These are phyloP conservation scores for Ricinus communis DNA, from an alignment of 345 rosid species.

Conservation along the genomic window DNA sequence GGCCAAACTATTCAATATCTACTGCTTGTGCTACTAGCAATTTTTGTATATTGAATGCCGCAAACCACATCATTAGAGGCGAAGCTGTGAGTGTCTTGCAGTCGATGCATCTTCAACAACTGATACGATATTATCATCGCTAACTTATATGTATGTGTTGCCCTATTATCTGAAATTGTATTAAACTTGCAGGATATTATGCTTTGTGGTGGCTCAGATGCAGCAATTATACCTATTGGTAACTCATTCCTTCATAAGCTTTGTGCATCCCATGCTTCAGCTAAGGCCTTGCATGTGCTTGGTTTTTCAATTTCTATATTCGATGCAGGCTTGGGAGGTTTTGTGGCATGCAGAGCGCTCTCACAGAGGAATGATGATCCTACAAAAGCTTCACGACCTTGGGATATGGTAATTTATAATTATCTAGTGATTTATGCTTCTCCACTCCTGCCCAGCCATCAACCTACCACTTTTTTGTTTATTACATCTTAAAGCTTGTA, in stretches of 20 bases:
- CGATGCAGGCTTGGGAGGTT: conserved; percentile 92
- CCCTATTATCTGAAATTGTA: conserved; percentile 16
- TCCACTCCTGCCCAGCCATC: not conserved
- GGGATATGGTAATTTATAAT: conserved; percentile 67
- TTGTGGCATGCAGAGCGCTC: conserved; percentile 88
- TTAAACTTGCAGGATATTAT: conserved; percentile 65
- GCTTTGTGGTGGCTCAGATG: conserved; percentile 98
- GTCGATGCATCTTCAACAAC: conserved; percentile 17
- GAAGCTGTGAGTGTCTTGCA: conserved; percentile 81
- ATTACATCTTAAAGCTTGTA: not conserved
- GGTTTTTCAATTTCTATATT: conserved; percentile 21
- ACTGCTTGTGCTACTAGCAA: conserved; percentile 97
- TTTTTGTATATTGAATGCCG: conserved; percentile 88
- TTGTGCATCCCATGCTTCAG: conserved; percentile 4
- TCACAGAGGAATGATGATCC: conserved; percentile 88
- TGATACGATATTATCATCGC: not conserved
- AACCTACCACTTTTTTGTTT: not conserved
- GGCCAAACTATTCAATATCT: conserved; percentile 94
- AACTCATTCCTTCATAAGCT: conserved; percentile 14
- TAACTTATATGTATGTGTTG: not conserved
- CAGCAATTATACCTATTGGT: conserved; percentile 91
- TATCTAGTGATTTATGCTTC: conserved; percentile 4
- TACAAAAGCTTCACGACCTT: conserved; percentile 92
- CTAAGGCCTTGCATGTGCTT: conserved; percentile 8
- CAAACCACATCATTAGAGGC: conserved; percentile 87